Base-by-base conservation (phyloP, 345 rosid species). In the Melaleuca alternifolia region DNA sequence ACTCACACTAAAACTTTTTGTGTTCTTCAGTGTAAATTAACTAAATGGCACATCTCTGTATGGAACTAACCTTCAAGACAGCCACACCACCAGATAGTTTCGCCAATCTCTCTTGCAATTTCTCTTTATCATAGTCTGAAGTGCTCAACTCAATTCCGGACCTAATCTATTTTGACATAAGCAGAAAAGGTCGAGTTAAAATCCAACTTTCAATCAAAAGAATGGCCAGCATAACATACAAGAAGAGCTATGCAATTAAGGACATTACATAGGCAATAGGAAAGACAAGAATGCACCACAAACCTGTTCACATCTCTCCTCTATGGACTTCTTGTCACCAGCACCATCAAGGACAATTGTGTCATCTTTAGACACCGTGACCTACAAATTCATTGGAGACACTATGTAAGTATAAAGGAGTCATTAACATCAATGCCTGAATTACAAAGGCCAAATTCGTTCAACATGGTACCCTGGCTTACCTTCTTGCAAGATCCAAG, bases 11-110 rank as follows among this genome's bases (percentile, higher is more conserved):
- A 13, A 83, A 21, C 2, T 52, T 83, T 12, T 52, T 37, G 46
- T 53, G 10, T 20, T 83, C 26, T 50, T 52, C 33, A 50, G 24
- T 51, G 41, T 5, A 24, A 26, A 85, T 26, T 23, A 26, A 84
- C 23, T 26, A 59, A 85, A 46, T 28, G 14, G 46, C 7, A 54
- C 71, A 33, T 84, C 33, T n/a, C 37, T 13, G 18, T 15, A 30
- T 82, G 52, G 41, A 84, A 51, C 91, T 51, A 50, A 97, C 99
- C 99, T 97, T 97, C 87, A 97, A 90, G 28, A 96, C 99, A 59
- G 99, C 99, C 87, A 97, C 96, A 86, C 99, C 98, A 83, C 99
- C 99, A 56, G 99, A 97, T 33, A 97, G 95, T 90, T 97, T 97
- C 3, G 98, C 99, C 84, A 97, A 87, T 89, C 99, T 93, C 86